Conservation (phyloP, 805 yeast genomes). For the Cyberlindnera suaveolens region DNA sequence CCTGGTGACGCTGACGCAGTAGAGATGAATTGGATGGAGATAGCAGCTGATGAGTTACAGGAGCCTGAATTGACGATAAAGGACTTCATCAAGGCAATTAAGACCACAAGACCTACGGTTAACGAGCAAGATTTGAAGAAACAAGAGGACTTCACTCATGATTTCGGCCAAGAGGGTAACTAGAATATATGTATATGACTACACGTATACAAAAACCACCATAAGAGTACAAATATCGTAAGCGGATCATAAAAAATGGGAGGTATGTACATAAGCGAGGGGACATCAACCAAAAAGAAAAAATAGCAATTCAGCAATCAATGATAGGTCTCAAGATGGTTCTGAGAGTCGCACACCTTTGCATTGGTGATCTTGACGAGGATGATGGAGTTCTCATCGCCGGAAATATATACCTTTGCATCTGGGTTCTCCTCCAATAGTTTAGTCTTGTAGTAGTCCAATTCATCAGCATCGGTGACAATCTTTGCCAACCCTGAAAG, state of each 20-base stretch:
- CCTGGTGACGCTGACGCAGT: conserved; percentile 88
- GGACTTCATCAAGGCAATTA: conserved; percentile 90
- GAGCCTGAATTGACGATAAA: conserved; percentile 88
- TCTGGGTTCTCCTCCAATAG: conserved; percentile 60
- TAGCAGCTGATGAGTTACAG: conserved; percentile 79
- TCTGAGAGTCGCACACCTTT: conserved; percentile 73
- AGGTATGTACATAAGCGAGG: too few species aligned
- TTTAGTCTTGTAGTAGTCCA: conserved; percentile 52
- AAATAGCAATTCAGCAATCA: not conserved
- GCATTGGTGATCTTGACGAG: conserved; percentile 61
- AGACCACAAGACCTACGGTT: conserved; percentile 91
- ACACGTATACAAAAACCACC: not conserved
- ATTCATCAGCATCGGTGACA: conserved; percentile 42
- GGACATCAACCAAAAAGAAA: too few species aligned
- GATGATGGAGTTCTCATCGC: conserved; percentile 59
- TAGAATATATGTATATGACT: conserved; percentile 22
- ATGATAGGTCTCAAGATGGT: conserved; percentile 31
- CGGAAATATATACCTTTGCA: conserved; percentile 61
- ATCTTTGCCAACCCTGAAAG: conserved; percentile 65
- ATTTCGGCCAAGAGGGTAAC: conserved; percentile 97
- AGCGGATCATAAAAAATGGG: too few species aligned
- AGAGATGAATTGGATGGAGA: conserved; percentile 92
- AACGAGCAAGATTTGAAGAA: conserved; percentile 75
- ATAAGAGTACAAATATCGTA: not conserved
- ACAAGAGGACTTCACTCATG: conserved; percentile 84